These are phyloP conservation scores for Goffeauzyma gilvescens DNA, from an alignment of 768 basidiomycete genomes.

Conservation along the genomic window DNA sequence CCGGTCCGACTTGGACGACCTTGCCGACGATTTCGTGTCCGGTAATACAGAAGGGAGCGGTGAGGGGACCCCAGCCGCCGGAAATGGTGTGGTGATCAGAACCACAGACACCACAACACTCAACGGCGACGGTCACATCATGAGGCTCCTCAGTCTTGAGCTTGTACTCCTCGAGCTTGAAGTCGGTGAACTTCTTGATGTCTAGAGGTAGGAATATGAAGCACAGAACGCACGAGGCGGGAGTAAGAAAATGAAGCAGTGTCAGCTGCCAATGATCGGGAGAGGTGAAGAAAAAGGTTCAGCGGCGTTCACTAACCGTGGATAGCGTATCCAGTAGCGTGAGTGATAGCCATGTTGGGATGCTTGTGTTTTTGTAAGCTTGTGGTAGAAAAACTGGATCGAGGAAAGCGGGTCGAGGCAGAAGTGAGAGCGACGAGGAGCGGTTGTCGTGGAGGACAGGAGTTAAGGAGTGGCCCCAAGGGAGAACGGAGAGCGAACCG, in stretches of 20 bases:
- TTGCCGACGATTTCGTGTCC: constrained; percentile 31
- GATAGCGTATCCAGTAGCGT: constrained; percentile 9
- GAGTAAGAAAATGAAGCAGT: neutral
- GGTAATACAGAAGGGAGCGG: constrained; percentile 26
- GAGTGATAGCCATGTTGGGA: neutral
- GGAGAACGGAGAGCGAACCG: too few relatives aligned
- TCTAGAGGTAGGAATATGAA: constrained; percentile 6
- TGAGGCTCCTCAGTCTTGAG: constrained; percentile 25
- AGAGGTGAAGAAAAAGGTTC: too few relatives aligned
- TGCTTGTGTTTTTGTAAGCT: neutral
- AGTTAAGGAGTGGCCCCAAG: too few relatives aligned
- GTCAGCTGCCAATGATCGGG: neutral
- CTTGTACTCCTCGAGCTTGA: constrained; percentile 29
- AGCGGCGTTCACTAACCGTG: neutral
- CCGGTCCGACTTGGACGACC: constrained; percentile 25
- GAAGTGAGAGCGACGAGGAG: neutral
- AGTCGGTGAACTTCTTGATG: constrained; percentile 30
- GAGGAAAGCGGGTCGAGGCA: neutral
- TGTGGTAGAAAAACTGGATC: neutral
- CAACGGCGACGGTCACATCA: constrained; percentile 27
- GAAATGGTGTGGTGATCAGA: constrained; percentile 30
- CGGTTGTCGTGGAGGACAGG: too few relatives aligned
- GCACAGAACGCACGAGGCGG: neutral
- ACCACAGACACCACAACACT: constrained; percentile 20
- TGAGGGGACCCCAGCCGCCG: constrained; percentile 30